Conservation (phyloP, 257 asterid species). For the Nicotiana knightiana region DNA sequence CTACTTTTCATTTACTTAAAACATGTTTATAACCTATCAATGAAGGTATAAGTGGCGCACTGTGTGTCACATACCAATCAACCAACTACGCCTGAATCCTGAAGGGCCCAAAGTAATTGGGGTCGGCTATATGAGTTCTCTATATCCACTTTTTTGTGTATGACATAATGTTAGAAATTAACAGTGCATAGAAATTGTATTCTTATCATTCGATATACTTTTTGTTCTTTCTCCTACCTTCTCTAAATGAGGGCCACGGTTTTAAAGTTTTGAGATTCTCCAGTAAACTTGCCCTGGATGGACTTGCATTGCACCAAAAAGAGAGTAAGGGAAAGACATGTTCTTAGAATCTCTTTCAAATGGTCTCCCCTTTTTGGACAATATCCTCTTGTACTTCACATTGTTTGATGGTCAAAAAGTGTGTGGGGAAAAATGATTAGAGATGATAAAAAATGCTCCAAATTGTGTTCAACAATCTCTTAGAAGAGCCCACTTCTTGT, state of each 20-base stretch:
- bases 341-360: not conserved
- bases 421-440: not conserved
- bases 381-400: not conserved
- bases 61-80: not conserved
- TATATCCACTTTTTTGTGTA: not conserved
- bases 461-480: not conserved
- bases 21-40: not conserved
- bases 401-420: not conserved
- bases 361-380: not conserved
- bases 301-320: slow-evolving; percentile 2
- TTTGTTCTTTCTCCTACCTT: not conserved
- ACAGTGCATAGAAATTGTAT: not conserved
- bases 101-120: not conserved
- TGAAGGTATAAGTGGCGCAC: not conserved
- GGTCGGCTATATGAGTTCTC: not conserved
- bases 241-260: not conserved
- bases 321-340: not conserved
- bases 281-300: not conserved
- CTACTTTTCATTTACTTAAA: not conserved
- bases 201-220: not conserved
- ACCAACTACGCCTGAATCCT: not conserved
- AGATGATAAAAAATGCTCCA: not conserved
- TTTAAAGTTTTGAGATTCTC: not conserved
- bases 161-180: slow-evolving; percentile 1
- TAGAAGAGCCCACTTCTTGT: not conserved